A percentile compares a stretch with the other conserved stretches of the same genome.
These are phyloP conservation scores for Alternaria brassicae DNA, from an alignment of 2,329 filamentous ascomycete species.

Conservation along the genomic window DNA sequence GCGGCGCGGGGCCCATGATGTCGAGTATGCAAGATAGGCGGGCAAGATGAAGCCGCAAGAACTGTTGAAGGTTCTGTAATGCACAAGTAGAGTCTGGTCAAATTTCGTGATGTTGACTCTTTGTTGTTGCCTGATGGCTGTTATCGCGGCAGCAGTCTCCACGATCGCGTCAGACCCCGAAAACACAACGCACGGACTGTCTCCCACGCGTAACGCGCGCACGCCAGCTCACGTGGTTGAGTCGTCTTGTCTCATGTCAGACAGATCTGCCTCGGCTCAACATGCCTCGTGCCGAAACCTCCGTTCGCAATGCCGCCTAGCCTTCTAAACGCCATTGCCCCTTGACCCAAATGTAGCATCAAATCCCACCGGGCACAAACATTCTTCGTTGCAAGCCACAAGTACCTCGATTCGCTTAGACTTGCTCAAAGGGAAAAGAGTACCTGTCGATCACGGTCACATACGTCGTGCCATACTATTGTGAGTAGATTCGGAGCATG, in stretches of 20 bases:
- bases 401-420: not conserved
- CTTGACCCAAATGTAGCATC: not conserved
- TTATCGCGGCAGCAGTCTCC: constrained; percentile 1
- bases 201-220: constrained; percentile 6
- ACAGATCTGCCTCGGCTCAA: not conserved
- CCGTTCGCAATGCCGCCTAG: constrained; percentile 1
- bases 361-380: not conserved
- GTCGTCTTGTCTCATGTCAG: not conserved
- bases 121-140: constrained; percentile 1
- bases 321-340: not conserved
- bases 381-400: constrained; percentile 9
- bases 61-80: not conserved
- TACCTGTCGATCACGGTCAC: constrained; percentile 10
- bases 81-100: not conserved
- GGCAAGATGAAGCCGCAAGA: not conserved
- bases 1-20: constrained; percentile 36
- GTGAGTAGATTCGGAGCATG: not conserved
- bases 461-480: not conserved
- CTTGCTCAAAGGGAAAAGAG: not conserved
- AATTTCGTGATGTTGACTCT: not conserved
- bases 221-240: constrained; percentile 15
- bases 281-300: not conserved
- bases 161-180: constrained; percentile 5
- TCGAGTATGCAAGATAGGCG: not conserved
- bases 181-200: constrained; percentile 11